phyloP scores from a whole-genome alignment of 2,329 filamentous ascomycete species.

The Fusarium pininemorale region DNA sequence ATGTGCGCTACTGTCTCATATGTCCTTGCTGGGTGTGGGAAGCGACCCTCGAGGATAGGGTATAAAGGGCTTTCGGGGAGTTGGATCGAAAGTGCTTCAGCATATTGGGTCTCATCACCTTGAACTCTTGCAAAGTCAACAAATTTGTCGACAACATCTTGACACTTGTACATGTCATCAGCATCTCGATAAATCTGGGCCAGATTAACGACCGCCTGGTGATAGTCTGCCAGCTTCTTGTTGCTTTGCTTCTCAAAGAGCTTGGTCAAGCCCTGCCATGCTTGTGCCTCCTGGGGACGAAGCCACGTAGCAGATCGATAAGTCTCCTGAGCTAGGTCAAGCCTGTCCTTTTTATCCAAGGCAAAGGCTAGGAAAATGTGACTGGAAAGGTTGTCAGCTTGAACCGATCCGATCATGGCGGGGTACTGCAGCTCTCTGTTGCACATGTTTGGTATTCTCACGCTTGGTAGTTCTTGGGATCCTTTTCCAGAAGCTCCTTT shows the following conservation, averaged over 20 bases:
- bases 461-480: constrained; percentile 85
- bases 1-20: constrained; percentile 86
- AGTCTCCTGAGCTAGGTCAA: constrained; percentile 77
- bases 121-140: constrained; percentile 76
- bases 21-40: constrained; percentile 81
- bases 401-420: constrained; percentile 2
- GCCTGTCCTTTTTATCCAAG: constrained; percentile 76
- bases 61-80: constrained; percentile 86
- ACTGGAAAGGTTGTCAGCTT: constrained; percentile 51
- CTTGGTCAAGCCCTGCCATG: constrained; percentile 89
- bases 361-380: constrained; percentile 90
- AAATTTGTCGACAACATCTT: constrained; percentile 81
- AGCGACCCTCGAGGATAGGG: constrained; percentile 80
- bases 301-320: constrained; percentile 78
- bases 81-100: constrained; percentile 77
- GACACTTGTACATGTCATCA: constrained; percentile 70
- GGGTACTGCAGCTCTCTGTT: constrained; percentile 12
- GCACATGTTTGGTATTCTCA: constrained; percentile 51
- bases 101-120: constrained; percentile 78
- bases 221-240: constrained; percentile 77
- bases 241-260: constrained; percentile 82
- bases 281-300: constrained; percentile 80
- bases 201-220: constrained; percentile 75
- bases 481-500: constrained; percentile 73
- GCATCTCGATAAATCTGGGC: constrained; percentile 77